Evolutionary conservation across 345 rosid species (phyloP), one percentile per base, ranked within the genome.

Genomic region (Gossypium thurberi): DNA sequence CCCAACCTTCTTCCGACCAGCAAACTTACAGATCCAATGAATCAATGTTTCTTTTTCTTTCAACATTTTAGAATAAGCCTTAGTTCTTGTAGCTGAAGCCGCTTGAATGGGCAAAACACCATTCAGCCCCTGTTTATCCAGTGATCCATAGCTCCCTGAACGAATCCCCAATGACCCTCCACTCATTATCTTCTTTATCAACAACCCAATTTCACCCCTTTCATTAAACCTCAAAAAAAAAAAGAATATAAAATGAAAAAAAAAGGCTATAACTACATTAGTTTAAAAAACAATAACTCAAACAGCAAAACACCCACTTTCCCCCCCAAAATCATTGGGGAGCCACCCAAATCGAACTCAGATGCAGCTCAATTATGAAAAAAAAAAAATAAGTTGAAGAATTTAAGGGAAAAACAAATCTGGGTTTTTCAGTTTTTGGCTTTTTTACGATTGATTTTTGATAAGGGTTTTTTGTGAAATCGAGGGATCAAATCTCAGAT

Each of bases 1-100:
- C 75, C 98, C 98, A 7, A 95, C 87, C 80, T 90, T 93, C 84
- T 87, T 95, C 55, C 97, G 91, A 50, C 97, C 98, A n/a, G 89
- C 94, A 79, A 88, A 85, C 81, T 95, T 95, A 78, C 80, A 86
- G 96, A 96, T 88, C 97, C 96, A 91, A 79, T 79, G 90, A 72
- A 85, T 71, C 77, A 90, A 48, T 10, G 87, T 86, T 64, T 90
- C 99, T 74, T 87, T 92, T 67, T 92, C 97, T 82, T 90, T 93
- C 57, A 84, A 81, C 97, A 89, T 86, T 88, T 93, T 93, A 17
- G 82, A 81, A 17, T 81, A 80, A 58, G 92, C 83, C 82, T 93
- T 96, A 28, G 72, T 79, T 53, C 96, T 86, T 44, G 77, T 59
- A n/a, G 83, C 76, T 47, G 88, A 63, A 20, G 80, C 83, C 55